A percentile compares a stretch with the other conserved stretches of the same genome.
Evolutionary conservation across 495 filamentous ascomycete species (phyloP).

Genomic region (Neurospora hispaniola): DNA sequence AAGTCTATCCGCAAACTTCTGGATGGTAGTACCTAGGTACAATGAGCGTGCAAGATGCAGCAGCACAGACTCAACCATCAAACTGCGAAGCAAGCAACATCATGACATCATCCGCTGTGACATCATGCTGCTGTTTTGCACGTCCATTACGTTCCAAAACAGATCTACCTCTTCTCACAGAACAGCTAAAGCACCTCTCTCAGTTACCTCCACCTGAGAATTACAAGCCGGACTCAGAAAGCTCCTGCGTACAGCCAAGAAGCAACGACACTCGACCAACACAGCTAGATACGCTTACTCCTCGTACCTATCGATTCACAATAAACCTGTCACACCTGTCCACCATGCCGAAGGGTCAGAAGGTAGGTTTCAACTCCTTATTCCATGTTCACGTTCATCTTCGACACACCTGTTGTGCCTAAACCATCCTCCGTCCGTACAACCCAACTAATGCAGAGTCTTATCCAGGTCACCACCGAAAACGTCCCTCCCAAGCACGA

Average conservation of each 20-base stretch:
- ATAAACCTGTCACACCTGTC: background rate
- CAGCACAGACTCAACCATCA: background rate
- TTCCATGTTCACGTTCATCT: background rate
- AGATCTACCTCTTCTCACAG: background rate
- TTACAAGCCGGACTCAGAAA: background rate
- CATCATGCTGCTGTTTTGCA: background rate
- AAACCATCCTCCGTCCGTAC: background rate
- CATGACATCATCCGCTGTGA: background rate
- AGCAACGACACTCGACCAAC: background rate
- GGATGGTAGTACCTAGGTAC: background rate
- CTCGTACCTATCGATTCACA: background rate
- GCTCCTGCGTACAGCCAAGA: background rate
- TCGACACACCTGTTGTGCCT: background rate
- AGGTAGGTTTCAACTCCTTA: background rate
- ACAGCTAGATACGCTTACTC: background rate
- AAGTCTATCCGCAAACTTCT: background rate
- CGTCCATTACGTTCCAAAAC: background rate
- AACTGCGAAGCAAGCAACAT: background rate
- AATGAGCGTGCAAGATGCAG: background rate
- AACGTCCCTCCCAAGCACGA: constrained; percentile 22
- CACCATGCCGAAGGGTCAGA: background rate
- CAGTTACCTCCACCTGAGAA: background rate
- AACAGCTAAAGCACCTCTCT: background rate
- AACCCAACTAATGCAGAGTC: background rate
- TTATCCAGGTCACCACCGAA: constrained; percentile 6